Base-by-base conservation (phyloP, 192 early-diverging fungal genomes). In the Coemansia reversa region DNA sequence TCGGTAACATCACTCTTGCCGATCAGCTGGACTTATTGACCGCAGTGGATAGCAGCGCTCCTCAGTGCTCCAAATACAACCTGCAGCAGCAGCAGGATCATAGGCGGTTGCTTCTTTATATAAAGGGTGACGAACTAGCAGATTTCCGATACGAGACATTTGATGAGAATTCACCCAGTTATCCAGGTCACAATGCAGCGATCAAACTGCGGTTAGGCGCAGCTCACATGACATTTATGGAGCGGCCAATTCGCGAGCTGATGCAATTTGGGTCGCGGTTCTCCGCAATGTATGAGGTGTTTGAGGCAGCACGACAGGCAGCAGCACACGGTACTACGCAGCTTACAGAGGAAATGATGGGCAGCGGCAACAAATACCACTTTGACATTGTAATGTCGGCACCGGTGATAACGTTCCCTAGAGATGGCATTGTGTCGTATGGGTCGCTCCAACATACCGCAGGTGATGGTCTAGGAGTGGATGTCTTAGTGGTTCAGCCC, bases 71-170 rank as follows among this genome's bases (percentile, higher is more conserved):
- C 6, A 52, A 23, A 12, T 23, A n/a, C 20, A 28, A 12, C 14
- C n/a, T n/a, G n/a, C 49, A 52, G 23, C 49, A 19, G 32, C 62
- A 45, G 20, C 35, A 52, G 30, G 67, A 67, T 32, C 74, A 75
- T 0, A 58, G 61, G 18, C 78, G 81, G 5, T 70, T 86, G 62
- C 84, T 97, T 19, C 72, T 97, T 8, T 84, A 84, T 3, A 93
- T 98, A 63, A 89, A 95, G 73, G 93, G 94, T 11, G 89, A 92
- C 27, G 88, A 96, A 58, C 76, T 94, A 28, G 93, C 93, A 0
- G 91, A 95, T 62, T 94, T 99, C 55, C 75, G 75, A 4, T 97
- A 91, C 66, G 88, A 99, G 60, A 96, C 91, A 0, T 96, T 85
- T 70, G 85, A 90, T 56, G 54, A 79, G 2, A 55, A 74, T 4